Evolutionary conservation across 2,329 filamentous ascomycete genomes (phyloP).

Genomic region (Cladosporium austrohemisphaericum): DNA sequence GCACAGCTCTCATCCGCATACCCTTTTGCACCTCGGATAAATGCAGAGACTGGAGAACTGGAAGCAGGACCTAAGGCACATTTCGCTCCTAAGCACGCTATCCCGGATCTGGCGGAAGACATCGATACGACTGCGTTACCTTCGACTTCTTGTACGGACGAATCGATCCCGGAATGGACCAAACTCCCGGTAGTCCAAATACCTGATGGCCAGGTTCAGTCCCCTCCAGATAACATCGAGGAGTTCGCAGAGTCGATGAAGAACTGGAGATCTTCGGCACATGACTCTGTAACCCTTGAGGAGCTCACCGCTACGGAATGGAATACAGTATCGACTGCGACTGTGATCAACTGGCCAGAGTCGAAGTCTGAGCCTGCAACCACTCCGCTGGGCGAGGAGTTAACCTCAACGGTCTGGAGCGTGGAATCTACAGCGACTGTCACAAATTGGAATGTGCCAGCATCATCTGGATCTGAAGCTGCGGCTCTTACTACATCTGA

Average conservation of each 20-base stretch:
- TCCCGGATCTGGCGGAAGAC: constrained; percentile 4
- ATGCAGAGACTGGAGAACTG: constrained; percentile 10
- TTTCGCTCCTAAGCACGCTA: constrained; percentile 6
- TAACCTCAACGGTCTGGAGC: constrained; percentile 2
- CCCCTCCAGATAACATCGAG: constrained; percentile 3
- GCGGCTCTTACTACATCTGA: background rate
- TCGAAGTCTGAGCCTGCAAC: background rate
- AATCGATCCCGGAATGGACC: background rate
- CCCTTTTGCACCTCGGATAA: constrained; percentile 19
- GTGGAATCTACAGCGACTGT: constrained; percentile 1
- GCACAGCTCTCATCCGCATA: constrained; percentile 23
- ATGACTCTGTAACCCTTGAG: background rate
- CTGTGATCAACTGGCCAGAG: constrained; percentile 11
- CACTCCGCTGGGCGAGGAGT: background rate
- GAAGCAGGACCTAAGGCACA: constrained; percentile 8
- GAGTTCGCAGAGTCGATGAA: background rate
- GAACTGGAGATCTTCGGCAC: background rate
- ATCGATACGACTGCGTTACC: constrained; percentile 12
- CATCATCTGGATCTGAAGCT: background rate
- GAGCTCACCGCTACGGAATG: constrained; percentile 3
- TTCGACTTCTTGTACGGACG: constrained; percentile 4
- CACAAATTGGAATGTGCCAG: background rate
- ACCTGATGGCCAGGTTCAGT: constrained; percentile 22
- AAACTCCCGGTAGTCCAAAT: constrained; percentile 17
- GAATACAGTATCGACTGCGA: constrained; percentile 10